Conservation (phyloP, 257 asterid species). For the Gentiana dahurica region DNA sequence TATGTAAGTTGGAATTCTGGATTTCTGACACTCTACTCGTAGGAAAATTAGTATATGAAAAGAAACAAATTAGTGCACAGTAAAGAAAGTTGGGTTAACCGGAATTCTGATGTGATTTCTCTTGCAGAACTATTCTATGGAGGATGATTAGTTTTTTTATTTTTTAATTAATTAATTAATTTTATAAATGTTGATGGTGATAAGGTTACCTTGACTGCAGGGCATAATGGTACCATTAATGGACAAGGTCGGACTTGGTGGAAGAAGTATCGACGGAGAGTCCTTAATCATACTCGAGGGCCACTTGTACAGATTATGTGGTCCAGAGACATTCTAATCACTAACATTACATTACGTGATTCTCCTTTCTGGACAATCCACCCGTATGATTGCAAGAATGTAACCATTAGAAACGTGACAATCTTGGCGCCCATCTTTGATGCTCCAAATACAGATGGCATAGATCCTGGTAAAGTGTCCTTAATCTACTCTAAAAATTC, state of each 20-base stretch:
- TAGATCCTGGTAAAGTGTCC: constrained; percentile 32
- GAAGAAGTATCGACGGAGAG: constrained; percentile 37
- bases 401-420: constrained; percentile 26
- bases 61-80: no score
- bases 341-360: constrained; percentile 32
- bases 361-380: constrained; percentile 51
- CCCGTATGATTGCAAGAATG: constrained; percentile 43
- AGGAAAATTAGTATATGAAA: no score
- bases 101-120: no score
- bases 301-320: constrained; percentile 47
- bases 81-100: no score
- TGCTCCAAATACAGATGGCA: constrained; percentile 49
- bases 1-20: no score
- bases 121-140: no score
- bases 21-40: no score
- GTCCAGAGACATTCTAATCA: constrained; percentile 35
- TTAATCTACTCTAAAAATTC: background rate
- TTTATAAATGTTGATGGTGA: no score
- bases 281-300: constrained; percentile 41
- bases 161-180: no score
- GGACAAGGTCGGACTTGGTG: constrained; percentile 53
- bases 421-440: constrained; percentile 34
- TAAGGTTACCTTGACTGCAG: constrained; percentile 11
- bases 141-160: no score
- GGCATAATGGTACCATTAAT: constrained; percentile 42